Base-by-base conservation (phyloP, 768 basidiomycete species). In the Tephrocybe sp. region DNA sequence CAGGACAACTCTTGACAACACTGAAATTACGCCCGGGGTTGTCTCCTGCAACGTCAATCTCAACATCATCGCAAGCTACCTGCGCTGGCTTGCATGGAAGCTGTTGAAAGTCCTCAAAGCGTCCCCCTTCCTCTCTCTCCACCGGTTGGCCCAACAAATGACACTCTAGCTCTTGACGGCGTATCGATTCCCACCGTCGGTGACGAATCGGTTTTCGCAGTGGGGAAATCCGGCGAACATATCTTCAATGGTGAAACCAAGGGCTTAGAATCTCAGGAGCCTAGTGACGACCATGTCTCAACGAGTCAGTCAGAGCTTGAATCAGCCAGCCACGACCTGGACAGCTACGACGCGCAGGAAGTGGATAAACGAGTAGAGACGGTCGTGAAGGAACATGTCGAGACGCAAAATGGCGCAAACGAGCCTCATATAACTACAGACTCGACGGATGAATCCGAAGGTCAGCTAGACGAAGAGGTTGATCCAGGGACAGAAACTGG, bases 101-200 rank as follows among this genome's bases (percentile, higher is more conserved):
- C 57, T 40, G 55, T 39, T 49, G 45, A 55, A 48, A 58, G 58
- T 55, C 57, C 57, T 31, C 48, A 56, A 20, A 50, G 56, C 42
- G 59, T 63, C 45, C 60, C 60, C 7, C 58, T 65, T 17, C 63
- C 67, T 12, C 34, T 56, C 12, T 63, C 65, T 20, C 62, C 64
- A 2, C 58, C 57, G 16, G 48, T 38, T 11, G 46, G 53, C 12
- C 14, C 46, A n/a, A 7, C 34, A 20, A 17, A 46, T 47, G 51
- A 26, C 46, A 36, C n/a, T 34, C 42, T 49, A 44, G 44, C 48
- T n/a, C 20, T 23, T 16, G 43, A 49, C 41, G 51, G 55, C 40
- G 46, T 22, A 47, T 41, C 20, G 32, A 26, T 36, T 30, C 34
- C 40, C 40, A 44, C 45, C 26, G 20, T 5, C 41, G 33, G 45